Base-by-base conservation (phyloP, 179 eudicot genomes). In the Spergularia azorica region DNA sequence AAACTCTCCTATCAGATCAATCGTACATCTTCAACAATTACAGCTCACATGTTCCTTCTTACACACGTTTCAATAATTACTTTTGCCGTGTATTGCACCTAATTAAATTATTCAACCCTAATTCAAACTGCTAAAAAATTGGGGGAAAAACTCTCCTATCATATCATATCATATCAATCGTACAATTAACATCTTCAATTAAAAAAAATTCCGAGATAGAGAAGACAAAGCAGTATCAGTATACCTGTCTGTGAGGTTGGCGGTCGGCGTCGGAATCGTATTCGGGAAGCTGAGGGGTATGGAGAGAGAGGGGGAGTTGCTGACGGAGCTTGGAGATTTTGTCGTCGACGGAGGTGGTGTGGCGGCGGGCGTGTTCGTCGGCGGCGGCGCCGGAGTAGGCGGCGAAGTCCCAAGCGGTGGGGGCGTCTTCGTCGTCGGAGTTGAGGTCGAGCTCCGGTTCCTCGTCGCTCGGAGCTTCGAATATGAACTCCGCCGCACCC, bases 331-430 rank as follows among this genome's bases (percentile, higher is more conserved):
- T 90, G 38, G 81, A 78, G 71, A 95, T 95, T 71, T 95, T 95
- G 12, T 80, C 76, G 72, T 95, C 97, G 41, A 95, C 79, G 62
- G 97, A 95, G 71, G 97, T 93, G 48, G 98, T 95, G 77, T 88
- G 84, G 9, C 97, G 87, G 64, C 89, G 91, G 58, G 85, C 80
- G 78, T 95, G 97, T 52, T 95, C 98, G 2, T 93, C 97, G 17
- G 92, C 89, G n/a, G 86, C 97, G 10, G 95, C 91, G 78, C 88
- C 93, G 0, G 91, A 84, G 82, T 83, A 95, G 11, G 93, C 76
- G 12, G 93, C 90, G 82, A 95, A 95, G 76, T 93, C 95, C 98
- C 98, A 95, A 3, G 96, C 90, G 3, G 98, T 85, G 55, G 85
- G 48, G 77, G 39, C 51, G 75, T 80, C 46, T 9, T 79, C 88